Conservation (phyloP, 106 monocot genomes). For the Dactylorhiza incarnata region DNA sequence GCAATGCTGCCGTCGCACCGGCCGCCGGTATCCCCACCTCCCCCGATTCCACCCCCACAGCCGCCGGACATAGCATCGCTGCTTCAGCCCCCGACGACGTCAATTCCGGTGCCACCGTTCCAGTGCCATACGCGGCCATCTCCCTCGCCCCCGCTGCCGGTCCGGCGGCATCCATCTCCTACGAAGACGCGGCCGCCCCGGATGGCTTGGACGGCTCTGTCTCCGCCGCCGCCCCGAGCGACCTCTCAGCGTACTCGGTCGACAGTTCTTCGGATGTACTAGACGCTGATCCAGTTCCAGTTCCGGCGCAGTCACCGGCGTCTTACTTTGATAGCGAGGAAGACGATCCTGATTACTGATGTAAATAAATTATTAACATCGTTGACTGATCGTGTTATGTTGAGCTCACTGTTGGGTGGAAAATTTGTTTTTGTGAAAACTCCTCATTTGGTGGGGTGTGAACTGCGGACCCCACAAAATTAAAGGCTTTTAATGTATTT, state of each 20-base stretch:
- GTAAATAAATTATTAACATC: neutral
- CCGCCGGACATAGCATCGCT: conserved; percentile 4
- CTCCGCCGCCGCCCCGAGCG: neutral
- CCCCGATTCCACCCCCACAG: neutral
- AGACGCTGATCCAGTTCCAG: conserved; percentile 7
- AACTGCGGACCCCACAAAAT: too few species aligned
- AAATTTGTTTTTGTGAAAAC: too few species aligned
- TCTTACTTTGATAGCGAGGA: neutral
- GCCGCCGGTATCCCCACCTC: neutral
- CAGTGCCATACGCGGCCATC: neutral
- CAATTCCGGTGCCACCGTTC: conserved; percentile 8
- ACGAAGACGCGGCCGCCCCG: neutral
- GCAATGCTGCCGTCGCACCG: conserved; percentile 10
- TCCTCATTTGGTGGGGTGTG: too few species aligned
- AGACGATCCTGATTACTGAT: neutral
- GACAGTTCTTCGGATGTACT: neutral
- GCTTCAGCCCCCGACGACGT: conserved; percentile 32
- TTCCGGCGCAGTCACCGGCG: conserved; percentile 8
- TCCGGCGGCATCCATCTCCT: too few species aligned
- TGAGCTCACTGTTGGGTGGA: too few species aligned
- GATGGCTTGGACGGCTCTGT: neutral
- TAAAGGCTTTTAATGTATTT: too few species aligned
- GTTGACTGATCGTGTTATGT: too few species aligned
- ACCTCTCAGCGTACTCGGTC: neutral
- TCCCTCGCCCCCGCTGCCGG: too few species aligned